These are phyloP conservation scores for Tolypocladium cylindrosporum DNA, from an alignment of 2,329 filamentous ascomycete genomes.

Conservation along the genomic window DNA sequence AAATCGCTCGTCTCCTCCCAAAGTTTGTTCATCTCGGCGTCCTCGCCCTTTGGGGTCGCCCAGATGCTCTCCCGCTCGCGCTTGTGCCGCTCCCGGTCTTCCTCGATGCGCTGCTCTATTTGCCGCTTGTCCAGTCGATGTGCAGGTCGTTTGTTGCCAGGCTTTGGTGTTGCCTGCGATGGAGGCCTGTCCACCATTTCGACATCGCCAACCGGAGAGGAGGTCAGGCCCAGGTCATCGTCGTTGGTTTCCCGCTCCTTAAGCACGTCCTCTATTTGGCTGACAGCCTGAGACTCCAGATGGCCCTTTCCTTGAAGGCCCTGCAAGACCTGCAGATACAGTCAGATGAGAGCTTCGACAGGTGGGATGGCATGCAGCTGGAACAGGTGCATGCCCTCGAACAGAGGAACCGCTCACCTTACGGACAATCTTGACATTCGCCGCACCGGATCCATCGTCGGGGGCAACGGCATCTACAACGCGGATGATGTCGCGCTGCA, in stretches of 20 bases:
- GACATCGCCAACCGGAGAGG: conserved; percentile 38
- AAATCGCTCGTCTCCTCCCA: conserved; percentile 85
- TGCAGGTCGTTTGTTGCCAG: conserved; percentile 16
- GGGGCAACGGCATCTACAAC: conserved; percentile 90
- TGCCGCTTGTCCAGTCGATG: conserved; percentile 67
- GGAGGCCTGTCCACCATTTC: conserved; percentile 30
- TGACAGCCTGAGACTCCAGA: conserved; percentile 63
- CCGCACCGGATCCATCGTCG: conserved; percentile 74
- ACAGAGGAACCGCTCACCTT: conserved; percentile 44
- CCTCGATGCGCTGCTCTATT: conserved; percentile 92
- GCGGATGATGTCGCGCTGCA: conserved; percentile 83
- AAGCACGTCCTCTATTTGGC: conserved; percentile 74
- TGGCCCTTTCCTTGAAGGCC: conserved; percentile 62
- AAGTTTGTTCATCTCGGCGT: conserved; percentile 65
- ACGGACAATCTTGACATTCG: conserved; percentile 87
- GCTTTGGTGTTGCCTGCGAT: conserved; percentile 28
- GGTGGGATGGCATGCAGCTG: not conserved
- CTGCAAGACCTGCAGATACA: conserved; percentile 46
- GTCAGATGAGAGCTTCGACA: not conserved
- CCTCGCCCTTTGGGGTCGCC: conserved; percentile 59
- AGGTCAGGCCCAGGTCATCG: conserved; percentile 42
- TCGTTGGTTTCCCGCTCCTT: conserved; percentile 63
- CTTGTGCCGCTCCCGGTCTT: conserved; percentile 93
- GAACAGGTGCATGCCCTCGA: not conserved
- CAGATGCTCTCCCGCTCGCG: conserved; percentile 84